A percentile compares a stretch with the other conserved stretches of the same genome.
Conservation (phyloP, 768 basidiomycete genomes). For the Galerina sulciceps region DNA sequence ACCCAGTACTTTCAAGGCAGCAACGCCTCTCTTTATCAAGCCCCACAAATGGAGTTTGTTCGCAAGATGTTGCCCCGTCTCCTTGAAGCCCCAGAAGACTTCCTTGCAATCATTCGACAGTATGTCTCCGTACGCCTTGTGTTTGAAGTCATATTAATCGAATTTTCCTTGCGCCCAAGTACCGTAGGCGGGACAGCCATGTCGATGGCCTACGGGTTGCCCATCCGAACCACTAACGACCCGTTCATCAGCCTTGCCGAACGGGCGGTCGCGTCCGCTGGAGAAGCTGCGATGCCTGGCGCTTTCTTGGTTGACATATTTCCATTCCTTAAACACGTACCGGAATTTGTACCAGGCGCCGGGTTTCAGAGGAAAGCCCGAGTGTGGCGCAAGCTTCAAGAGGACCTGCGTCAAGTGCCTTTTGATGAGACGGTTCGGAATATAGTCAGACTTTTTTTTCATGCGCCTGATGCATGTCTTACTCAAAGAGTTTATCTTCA, state of each 20-base stretch:
- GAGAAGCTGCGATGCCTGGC: not conserved
- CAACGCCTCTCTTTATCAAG: not conserved
- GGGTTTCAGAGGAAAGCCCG: not conserved
- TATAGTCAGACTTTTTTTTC: not conserved
- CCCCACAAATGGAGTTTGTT: not conserved
- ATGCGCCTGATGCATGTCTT: not conserved
- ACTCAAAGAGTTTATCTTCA: not conserved
- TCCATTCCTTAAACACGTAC: not conserved
- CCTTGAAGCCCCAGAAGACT: not conserved
- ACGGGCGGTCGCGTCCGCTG: not conserved
- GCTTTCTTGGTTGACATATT: not conserved
- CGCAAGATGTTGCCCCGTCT: not conserved
- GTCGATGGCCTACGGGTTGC: not conserved
- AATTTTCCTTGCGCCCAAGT: not conserved
- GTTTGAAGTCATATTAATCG: not conserved
- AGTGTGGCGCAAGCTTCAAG: not conserved
- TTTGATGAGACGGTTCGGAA: not conserved
- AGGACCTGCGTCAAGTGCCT: not conserved
- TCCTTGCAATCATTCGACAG: constrained; percentile 2
- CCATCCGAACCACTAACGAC: not conserved
- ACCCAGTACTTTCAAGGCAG: not conserved
- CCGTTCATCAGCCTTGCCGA: not conserved
- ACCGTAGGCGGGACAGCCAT: not conserved
- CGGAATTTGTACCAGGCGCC: constrained; percentile 2
- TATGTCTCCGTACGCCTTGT: not conserved